Percentiles rank a stretch among this genome's conserved stretches.
These are phyloP conservation scores for Metschnikowia cerradonensis DNA, from an alignment of 805 yeast species.

Conservation along the genomic window DNA sequence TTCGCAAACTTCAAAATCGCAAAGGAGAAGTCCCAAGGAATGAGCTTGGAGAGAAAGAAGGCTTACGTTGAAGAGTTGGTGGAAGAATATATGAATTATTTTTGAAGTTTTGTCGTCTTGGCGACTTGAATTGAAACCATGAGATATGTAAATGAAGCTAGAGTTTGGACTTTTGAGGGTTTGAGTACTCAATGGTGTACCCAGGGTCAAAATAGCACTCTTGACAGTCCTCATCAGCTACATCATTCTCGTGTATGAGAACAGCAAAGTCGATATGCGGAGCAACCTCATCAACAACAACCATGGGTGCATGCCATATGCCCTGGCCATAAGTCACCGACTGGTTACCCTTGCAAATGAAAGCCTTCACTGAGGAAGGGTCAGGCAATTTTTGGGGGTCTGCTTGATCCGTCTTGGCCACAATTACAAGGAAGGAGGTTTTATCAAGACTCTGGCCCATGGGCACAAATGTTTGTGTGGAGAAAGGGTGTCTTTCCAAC, in stretches of 20 bases:
- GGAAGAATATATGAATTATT: slow-evolving; percentile 36
- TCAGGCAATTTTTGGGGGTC: slow-evolving; percentile 52
- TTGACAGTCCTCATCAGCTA: slow-evolving; percentile 74
- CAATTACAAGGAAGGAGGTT: slow-evolving; percentile 72
- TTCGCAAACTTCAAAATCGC: slow-evolving; percentile 34
- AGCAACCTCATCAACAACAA: slow-evolving; percentile 60
- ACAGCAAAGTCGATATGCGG: slow-evolving; percentile 72
- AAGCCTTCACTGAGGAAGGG: slow-evolving; percentile 57
- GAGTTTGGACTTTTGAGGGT: slow-evolving; percentile 7
- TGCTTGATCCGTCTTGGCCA: slow-evolving; percentile 51
- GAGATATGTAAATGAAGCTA: not conserved
- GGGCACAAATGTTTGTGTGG: slow-evolving; percentile 89
- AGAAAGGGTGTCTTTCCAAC: slow-evolving; percentile 83
- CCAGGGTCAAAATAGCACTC: slow-evolving; percentile 72
- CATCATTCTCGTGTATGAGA: slow-evolving; percentile 80
- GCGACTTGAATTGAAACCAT: not conserved
- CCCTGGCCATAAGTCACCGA: slow-evolving; percentile 85
- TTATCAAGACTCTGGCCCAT: slow-evolving; percentile 59
- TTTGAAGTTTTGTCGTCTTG: not conserved
- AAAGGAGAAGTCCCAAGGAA: slow-evolving; percentile 24
- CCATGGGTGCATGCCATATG: slow-evolving; percentile 97
- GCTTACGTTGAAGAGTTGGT: slow-evolving; percentile 33
- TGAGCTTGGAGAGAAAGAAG: slow-evolving; percentile 26
- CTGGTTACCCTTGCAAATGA: slow-evolving; percentile 75
- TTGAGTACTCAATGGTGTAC: slow-evolving; percentile 28